Base-by-base conservation (phyloP, 1,284 basidiomycete genomes). In the Chalciporus piperatoides region DNA sequence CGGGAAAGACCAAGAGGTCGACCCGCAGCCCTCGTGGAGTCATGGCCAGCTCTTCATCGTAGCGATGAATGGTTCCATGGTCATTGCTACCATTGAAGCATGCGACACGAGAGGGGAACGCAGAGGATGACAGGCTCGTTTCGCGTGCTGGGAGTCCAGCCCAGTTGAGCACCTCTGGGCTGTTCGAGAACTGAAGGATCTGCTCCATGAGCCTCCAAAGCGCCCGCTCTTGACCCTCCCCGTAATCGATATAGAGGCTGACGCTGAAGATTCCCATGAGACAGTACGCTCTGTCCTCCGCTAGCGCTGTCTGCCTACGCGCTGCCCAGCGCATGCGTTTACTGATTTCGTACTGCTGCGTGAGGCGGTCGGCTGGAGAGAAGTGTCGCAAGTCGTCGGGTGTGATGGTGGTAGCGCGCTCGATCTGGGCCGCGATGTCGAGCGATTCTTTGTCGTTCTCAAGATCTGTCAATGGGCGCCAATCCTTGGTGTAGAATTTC, bases 251-350 rank as follows among this genome's bases (percentile, higher is more conserved):
- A 17, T 35, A 41, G 7, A 51, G 11, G 35, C 39, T 51, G 48
- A 51, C 40, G 15, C 48, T 35, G 21, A 51, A 51, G 33, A 51
- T 36, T 14, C 50, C 50, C 24, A 51, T 38, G 19, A 51, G 48
- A 23, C 40, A 49, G 25, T 51, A 51, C 0, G 50, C 47, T 21
- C 24, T 15, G 25, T 51, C 50, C 25, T 51, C 50, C n/a, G 10
- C 41, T 7, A 40, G 17, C 10, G 50, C 32, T 2, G 50, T 51
- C 21, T 43, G n/a, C 15, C 50, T 36, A 8, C 27, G 15, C 15
- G 50, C 50, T 33, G 47, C 47, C 50, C 50, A 51, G n/a, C 19
- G 19, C 36, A 37, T 37, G 28, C 40, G 6, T 32, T 24, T 21
- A 8, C 21, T 23, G 43, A 48, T 48, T 12, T 24, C 21, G 24